These are phyloP conservation scores for Ustilago hordei DNA, from an alignment of 1,284 basidiomycete species.

Conservation along the genomic window DNA sequence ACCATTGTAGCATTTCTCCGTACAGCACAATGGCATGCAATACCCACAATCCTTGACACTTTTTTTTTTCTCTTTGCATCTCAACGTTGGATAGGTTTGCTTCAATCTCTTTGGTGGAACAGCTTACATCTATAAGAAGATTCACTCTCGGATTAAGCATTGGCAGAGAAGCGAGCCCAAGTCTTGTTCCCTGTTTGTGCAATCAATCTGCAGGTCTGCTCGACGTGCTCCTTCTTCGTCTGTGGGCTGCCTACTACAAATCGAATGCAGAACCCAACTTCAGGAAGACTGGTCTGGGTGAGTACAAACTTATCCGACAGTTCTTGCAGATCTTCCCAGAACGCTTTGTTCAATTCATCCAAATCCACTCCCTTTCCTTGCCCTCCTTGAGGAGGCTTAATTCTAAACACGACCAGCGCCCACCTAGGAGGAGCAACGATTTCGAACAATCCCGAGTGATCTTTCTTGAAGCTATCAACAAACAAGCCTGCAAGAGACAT, in stretches of 20 bases:
- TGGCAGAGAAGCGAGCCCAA: constrained; percentile 14
- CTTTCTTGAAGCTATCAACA: constrained; percentile 11
- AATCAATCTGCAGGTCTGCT: constrained; percentile 48
- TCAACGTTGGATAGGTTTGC: not conserved
- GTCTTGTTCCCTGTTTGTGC: constrained; percentile 26
- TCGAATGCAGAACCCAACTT: constrained; percentile 59
- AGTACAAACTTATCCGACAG: constrained; percentile 50
- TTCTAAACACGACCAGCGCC: constrained; percentile 63
- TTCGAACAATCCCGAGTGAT: constrained; percentile 31
- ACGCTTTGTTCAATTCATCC: constrained; percentile 55
- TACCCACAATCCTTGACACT: not conserved
- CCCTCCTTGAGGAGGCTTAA: constrained; percentile 23
- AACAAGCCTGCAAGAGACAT: constrained; percentile 51
- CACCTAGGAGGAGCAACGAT: constrained; percentile 58
- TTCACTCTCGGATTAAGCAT: not conserved
- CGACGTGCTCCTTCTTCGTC: constrained; percentile 49
- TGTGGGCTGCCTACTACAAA: constrained; percentile 59
- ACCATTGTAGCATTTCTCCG: not conserved
- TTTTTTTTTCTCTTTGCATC: not conserved
- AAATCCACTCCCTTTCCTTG: constrained; percentile 12
- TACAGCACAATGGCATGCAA: not conserved
- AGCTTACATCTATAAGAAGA: not conserved
- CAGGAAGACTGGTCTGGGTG: constrained; percentile 65
- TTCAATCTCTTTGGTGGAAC: no score
- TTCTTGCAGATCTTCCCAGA: constrained; percentile 48